Base-by-base conservation (phyloP, 2,329 filamentous ascomycete species). In the Fusarium fracticaudum region DNA sequence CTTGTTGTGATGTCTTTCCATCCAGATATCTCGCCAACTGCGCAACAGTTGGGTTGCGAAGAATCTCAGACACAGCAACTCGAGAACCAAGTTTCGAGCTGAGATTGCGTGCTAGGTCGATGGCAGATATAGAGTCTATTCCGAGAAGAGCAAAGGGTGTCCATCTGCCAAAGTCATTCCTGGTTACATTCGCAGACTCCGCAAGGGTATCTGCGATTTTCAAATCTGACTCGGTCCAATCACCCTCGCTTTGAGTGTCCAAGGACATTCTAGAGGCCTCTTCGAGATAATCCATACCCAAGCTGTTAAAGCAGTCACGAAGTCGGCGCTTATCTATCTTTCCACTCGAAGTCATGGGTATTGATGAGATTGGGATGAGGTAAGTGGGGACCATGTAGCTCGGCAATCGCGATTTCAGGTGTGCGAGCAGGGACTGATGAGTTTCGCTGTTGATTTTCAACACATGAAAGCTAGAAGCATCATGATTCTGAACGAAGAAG, bases 51-150 rank as follows among this genome's bases (percentile, higher is more conserved):
- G 92, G 84, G 68, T 93, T 88, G 54, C 88, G 89, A n/a, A 97
- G 83, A 29, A 97, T 88, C 3, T 86, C 82, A 0, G 93, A 94
- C 13, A 97, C 89, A 17, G 92, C 85, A 6, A 94, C 79, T 31
- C 87, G 84, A 11, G 77, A 82, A 3, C 84, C 79, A 3, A 89
- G 81, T 1, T 78, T 71, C 5, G 82, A 76, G 59, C 87, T 86
- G 1, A 98, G 79, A 22, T 81, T 78, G 61, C 87, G 90, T 1
- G 92, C 89, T 14, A 97, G 82, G 1, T 88, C 84, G 71, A 98
- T 97, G 0, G 93, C 94, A 13, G 92, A 93, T 33, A 98, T 90
- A 0, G 95, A 97, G 79, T 98, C 94, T 11, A 98, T 81, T 0
- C 95, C 95, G 6, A 97, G 81, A n/a, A 88, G 89, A 63, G 92